These are phyloP conservation scores for Rhizoctonia solani DNA, from an alignment of 1,284 basidiomycete genomes.

Conservation along the genomic window DNA sequence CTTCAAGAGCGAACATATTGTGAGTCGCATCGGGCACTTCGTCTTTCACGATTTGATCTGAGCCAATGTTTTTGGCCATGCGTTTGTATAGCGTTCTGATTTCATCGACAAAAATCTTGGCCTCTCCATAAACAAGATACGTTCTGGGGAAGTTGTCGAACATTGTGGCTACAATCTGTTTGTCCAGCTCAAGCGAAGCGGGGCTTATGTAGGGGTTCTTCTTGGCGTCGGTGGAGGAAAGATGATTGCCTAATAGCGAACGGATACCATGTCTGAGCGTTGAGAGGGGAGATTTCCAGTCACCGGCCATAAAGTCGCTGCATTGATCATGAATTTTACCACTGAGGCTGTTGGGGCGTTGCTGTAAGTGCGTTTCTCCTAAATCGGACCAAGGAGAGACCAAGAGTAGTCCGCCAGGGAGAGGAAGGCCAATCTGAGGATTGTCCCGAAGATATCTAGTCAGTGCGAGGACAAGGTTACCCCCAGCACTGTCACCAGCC, in stretches of 20 bases:
- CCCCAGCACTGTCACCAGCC: slow-evolving; percentile 72
- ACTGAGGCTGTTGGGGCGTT: slow-evolving; percentile 45
- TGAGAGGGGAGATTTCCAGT: slow-evolving; percentile 16
- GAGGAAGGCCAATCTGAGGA: slow-evolving; percentile 46
- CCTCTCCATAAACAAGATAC: slow-evolving; percentile 58
- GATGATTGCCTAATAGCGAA: slow-evolving; percentile 40
- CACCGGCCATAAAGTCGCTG: slow-evolving; percentile 46
- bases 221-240: slow-evolving; percentile 48
- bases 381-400: slow-evolving; percentile 65
- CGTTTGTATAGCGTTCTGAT: slow-evolving; percentile 51
- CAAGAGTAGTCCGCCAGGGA: slow-evolving; percentile 58
- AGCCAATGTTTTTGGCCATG: slow-evolving; percentile 49
- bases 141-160: slow-evolving; percentile 61
- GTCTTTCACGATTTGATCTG: slow-evolving; percentile 49
- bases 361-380: slow-evolving; percentile 39
- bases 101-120: slow-evolving; percentile 57
- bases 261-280: slow-evolving; percentile 13
- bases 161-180: slow-evolving; percentile 42
- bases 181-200: slow-evolving; percentile 50
- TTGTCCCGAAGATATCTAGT: slow-evolving; percentile 53
- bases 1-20: slow-evolving; percentile 55
- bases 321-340: slow-evolving; percentile 41
- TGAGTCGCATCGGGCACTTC: slow-evolving; percentile 59
- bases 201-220: slow-evolving; percentile 61
- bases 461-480: slow-evolving; percentile 65